Evolutionary conservation across 495 filamentous ascomycete genomes (phyloP).

Genomic region (Penicillium waksmanii): DNA sequence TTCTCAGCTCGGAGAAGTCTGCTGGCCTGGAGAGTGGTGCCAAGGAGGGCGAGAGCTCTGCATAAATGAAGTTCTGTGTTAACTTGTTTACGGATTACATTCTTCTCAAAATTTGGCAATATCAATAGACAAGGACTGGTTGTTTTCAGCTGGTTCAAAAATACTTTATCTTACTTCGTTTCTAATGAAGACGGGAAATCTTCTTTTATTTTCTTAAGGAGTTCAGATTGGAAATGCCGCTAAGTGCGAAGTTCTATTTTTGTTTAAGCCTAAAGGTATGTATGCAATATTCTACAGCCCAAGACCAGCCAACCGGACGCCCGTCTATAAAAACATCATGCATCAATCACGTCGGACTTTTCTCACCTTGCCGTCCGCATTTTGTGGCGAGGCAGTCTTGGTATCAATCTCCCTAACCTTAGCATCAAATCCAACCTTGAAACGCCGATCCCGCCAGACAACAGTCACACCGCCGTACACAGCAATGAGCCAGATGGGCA

Average conservation of each 20-base stretch:
- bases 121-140: conserved; percentile 7
- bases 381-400: conserved; percentile 12
- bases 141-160: not conserved
- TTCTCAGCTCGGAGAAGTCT: conserved; percentile 46
- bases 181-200: not conserved
- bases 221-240: not conserved
- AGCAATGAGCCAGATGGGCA: conserved; percentile 87
- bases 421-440: conserved; percentile 83
- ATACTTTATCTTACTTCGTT: not conserved
- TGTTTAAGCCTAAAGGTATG: not conserved
- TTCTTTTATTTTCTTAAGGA: not conserved
- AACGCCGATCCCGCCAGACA: conserved; percentile 80
- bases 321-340: not conserved
- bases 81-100: conserved; percentile 11
- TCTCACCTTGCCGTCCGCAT: conserved; percentile 7
- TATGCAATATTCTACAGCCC: not conserved
- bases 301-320: not conserved
- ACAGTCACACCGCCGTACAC: conserved; percentile 83
- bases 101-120: conserved; percentile 15
- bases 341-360: conserved; percentile 36
- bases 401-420: conserved; percentile 61
- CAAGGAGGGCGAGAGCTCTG: conserved; percentile 29
- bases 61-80: conserved; percentile 14
- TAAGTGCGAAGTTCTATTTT: not conserved
- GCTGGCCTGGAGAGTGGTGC: conserved; percentile 40